These are phyloP conservation scores for Trifolium fragiferum DNA, from an alignment of 306 rosid species.

Conservation along the genomic window DNA sequence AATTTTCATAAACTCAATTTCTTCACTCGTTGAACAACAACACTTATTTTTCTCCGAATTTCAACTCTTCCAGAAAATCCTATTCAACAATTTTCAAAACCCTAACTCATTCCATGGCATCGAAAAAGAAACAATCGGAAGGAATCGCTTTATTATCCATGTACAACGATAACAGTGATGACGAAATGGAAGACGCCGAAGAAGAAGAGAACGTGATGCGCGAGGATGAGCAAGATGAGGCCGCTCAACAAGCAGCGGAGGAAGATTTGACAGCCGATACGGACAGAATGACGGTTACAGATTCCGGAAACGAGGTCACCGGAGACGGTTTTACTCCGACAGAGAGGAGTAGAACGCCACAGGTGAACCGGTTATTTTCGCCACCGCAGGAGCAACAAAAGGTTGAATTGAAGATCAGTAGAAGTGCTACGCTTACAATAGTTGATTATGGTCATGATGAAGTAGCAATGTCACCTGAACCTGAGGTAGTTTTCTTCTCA, in stretches of 20 bases:
- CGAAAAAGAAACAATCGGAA: constrained; percentile 72
- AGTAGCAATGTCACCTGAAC: constrained; percentile 93
- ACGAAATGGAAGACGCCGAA: constrained; percentile 67
- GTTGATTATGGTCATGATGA: constrained; percentile 96
- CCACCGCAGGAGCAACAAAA: constrained; percentile 48
- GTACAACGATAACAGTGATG: constrained; percentile 80
- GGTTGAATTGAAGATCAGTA: constrained; percentile 36
- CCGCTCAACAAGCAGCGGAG: constrained; percentile 44
- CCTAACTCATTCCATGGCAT: constrained; percentile 63
- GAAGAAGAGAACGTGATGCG: constrained; percentile 37
- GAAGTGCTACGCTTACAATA: constrained; percentile 69
- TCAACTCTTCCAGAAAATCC: neutral
- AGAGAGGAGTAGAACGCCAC: constrained; percentile 53
- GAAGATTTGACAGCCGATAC: constrained; percentile 49
- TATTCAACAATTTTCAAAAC: neutral
- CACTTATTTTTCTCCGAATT: neutral
- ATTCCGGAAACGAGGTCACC: constrained; percentile 46
- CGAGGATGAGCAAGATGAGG: constrained; percentile 11
- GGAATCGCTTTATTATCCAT: constrained; percentile 79
- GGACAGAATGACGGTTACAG: constrained; percentile 42
- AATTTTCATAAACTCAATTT: neutral
- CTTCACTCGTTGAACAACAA: neutral
- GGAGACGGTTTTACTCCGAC: constrained; percentile 43
- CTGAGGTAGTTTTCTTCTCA: constrained; percentile 63
- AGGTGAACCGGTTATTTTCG: constrained; percentile 46